phyloP scores from a whole-genome alignment of 306 rosid species.

The Lotus japonicus region DNA sequence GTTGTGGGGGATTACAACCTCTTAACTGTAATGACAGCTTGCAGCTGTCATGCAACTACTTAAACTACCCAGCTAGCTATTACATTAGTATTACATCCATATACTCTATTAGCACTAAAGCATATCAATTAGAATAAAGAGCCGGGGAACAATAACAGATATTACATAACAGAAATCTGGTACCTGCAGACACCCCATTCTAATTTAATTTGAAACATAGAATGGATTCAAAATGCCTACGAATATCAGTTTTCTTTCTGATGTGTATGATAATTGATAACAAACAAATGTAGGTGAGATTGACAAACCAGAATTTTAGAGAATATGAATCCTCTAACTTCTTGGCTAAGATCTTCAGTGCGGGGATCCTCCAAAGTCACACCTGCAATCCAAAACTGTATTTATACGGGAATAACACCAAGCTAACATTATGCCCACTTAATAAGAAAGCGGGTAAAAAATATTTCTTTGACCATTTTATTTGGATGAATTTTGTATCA shows the following conservation, averaged over 20 bases:
- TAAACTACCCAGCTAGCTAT: no score
- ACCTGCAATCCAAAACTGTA: conserved; percentile 45
- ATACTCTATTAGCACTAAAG: background rate
- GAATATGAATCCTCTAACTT: conserved; percentile 96
- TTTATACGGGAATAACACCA: conserved; percentile 1
- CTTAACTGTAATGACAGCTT: no score
- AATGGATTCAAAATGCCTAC: background rate
- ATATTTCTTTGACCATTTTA: background rate
- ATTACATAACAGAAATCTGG: background rate
- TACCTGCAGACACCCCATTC: background rate
- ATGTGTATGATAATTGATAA: background rate
- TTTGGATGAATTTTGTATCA: background rate
- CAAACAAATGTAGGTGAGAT: conserved; percentile 20
- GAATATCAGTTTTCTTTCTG: background rate
- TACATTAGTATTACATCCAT: no score
- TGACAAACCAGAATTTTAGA: conserved; percentile 86
- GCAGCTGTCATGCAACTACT: no score
- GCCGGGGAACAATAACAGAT: background rate
- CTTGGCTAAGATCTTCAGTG: conserved; percentile 98
- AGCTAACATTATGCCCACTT: no score
- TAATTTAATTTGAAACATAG: background rate
- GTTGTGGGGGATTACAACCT: no score
- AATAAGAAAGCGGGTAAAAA: no score
- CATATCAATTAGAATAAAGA: background rate
- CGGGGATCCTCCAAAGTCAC: conserved; percentile 93